These are phyloP conservation scores for Solanum appendiculatum DNA, from an alignment of 257 asterid species.

Conservation along the genomic window DNA sequence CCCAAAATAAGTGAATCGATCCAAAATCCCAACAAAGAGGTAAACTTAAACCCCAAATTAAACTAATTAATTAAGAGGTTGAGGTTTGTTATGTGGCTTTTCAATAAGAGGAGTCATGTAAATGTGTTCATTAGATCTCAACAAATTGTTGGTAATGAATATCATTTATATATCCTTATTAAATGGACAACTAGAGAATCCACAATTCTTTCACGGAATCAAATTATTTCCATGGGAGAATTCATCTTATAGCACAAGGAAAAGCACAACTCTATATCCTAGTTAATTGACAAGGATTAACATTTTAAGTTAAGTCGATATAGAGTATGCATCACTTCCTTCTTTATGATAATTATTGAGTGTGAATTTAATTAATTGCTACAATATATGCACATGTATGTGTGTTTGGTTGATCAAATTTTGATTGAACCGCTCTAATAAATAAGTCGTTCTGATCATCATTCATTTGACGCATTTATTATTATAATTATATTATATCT, in stretches of 20 bases:
- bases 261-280: neutral
- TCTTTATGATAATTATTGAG: neutral
- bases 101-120: neutral
- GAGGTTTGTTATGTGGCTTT: neutral
- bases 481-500: too few relatives aligned
- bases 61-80: neutral
- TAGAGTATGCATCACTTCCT: neutral
- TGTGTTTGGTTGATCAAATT: neutral
- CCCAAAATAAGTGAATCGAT: neutral
- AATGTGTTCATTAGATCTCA: neutral
- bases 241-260: neutral
- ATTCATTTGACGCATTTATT: too few relatives aligned
- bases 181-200: neutral
- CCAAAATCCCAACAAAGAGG: neutral
- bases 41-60: neutral
- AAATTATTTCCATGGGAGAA: neutral
- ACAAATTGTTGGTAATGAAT: neutral
- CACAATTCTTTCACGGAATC: neutral
- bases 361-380: neutral
- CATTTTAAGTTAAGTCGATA: neutral
- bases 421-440: too few relatives aligned
- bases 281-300: neutral
- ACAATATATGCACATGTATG: neutral
- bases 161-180: neutral
- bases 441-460: too few relatives aligned